Base-by-base conservation (phyloP, 2,329 filamentous ascomycete genomes). In the Furcasterigmium furcatum region DNA sequence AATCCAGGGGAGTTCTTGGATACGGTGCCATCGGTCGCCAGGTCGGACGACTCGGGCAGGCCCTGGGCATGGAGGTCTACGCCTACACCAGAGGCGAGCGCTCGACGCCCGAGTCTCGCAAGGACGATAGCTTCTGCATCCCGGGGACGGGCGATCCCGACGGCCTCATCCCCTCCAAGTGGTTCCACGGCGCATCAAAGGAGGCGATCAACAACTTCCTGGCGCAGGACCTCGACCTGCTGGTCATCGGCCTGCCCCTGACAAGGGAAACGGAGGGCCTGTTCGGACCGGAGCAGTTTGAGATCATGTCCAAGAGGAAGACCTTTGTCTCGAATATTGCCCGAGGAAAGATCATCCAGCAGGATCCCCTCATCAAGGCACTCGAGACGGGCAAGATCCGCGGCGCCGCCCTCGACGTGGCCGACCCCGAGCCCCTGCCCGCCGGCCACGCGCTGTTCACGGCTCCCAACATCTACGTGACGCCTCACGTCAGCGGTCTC, bases 401-500 rank as follows among this genome's bases (percentile, higher is more conserved):
- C 4, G 88, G 88, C 24, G 88, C 88, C 0, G 87, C 87, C 2
- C 65, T 92, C 34, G 88, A 91, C 59, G 88, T 92, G 1, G 87
- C 87, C 2, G 87, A 91, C 49, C 88, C 88, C 0, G 88, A 92
- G 62, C 88, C 88, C 1, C 61, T 92, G 51, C 86, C 87, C 0
- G 64, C 72, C 3, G 79, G 84, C 5, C 80, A 87, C 58, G 76
- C 79, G 51, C 65, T 92, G 42, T 92, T 87, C 87, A 75, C 70
- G 21, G 71, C 84, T 13, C 78, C 79, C 48, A 90, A 91, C 61
- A 71, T 85, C 14, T 76, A 85, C 43, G 77, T 92, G 38, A 76
- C 73, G 19, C 75, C 75, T 14, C 75, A 78, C 49, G 59, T 77
- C 10, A 75, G 72, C 41, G 70, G 68, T 1, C 52, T 50, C 6